These are phyloP conservation scores for Aspergillus egyptiacus DNA, from an alignment of 495 filamentous ascomycete species.

Conservation along the genomic window DNA sequence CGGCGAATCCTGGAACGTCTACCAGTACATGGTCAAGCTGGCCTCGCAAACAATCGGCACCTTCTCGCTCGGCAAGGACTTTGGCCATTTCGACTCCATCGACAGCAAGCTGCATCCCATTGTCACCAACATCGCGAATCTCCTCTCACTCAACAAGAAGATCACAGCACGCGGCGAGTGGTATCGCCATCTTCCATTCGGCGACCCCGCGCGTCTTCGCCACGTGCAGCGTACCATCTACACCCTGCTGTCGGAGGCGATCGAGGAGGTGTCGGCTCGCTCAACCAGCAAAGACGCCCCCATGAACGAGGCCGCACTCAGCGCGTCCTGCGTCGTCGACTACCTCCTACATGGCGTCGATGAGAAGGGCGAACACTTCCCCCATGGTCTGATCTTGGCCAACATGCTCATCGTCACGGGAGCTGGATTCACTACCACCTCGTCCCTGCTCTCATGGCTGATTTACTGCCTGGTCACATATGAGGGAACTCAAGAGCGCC, in stretches of 20 bases:
- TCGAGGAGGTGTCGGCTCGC: conserved; percentile 24
- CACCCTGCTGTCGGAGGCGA: conserved; percentile 33
- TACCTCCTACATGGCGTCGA: conserved; percentile 43
- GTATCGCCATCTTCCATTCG: conserved; percentile 48
- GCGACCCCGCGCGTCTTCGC: conserved; percentile 38
- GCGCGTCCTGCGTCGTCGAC: conserved; percentile 42
- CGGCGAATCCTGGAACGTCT: conserved; percentile 50
- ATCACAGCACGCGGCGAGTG: conserved; percentile 42
- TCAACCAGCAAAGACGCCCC: conserved; percentile 29
- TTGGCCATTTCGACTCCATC: conserved; percentile 43
- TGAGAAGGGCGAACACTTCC: conserved; percentile 47
- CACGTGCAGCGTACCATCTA: conserved; percentile 22
- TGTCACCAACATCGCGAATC: conserved; percentile 34
- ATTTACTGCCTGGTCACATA: conserved; percentile 46
- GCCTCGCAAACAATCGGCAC: conserved; percentile 48
- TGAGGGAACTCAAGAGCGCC: conserved; percentile 43
- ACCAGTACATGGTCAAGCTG: conserved; percentile 56
- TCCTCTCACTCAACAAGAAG: conserved; percentile 48
- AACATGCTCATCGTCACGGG: conserved; percentile 35
- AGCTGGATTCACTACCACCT: conserved; percentile 52
- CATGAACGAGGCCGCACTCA: conserved; percentile 42
- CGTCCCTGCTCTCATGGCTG: conserved; percentile 47
- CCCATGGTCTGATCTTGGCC: conserved; percentile 27
- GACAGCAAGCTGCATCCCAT: conserved; percentile 40
- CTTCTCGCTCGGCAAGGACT: conserved; percentile 45